A percentile compares a stretch with the other conserved stretches of the same genome.
Evolutionary conservation across 1,139 yeast genomes (phyloP).

Genomic region (Geotrichum klebahnii): DNA sequence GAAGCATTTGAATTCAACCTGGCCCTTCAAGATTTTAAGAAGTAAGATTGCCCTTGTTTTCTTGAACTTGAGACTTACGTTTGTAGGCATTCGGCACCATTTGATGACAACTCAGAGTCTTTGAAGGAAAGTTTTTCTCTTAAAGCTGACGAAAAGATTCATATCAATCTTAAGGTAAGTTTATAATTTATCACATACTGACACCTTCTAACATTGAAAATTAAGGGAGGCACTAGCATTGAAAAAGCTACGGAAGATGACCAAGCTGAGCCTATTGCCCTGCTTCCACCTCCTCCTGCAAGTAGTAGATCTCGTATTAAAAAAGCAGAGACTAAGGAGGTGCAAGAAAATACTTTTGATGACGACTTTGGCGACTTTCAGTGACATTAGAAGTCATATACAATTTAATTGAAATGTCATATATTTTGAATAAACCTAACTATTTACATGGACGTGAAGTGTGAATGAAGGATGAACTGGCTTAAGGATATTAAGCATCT

Average conservation of each 20-base stretch:
- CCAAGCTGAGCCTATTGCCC: conserved; percentile 23
- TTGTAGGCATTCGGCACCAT: conserved; percentile 27
- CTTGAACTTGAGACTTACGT: not conserved
- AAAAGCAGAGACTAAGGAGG: conserved; percentile 22
- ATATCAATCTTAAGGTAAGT: conserved; percentile 27
- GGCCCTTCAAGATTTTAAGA: conserved; percentile 40
- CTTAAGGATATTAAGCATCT: conserved; percentile 54
- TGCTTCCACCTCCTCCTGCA: conserved; percentile 29
- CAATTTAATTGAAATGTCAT: not conserved
- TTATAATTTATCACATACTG: too few species aligned
- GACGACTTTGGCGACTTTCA: conserved; percentile 48
- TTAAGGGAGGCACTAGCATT: conserved; percentile 3
- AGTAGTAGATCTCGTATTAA: conserved; percentile 16
- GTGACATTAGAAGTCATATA: conserved; percentile 16
- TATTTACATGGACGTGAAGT: conserved; percentile 8
- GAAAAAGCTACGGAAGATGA: conserved; percentile 12
- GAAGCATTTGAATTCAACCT: conserved; percentile 42
- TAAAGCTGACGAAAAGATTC: conserved; percentile 34
- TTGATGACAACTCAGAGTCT: conserved; percentile 21
- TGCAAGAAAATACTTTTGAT: conserved; percentile 31
- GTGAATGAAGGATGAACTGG: not conserved
- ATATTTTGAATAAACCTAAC: not conserved
- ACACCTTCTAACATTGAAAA: conserved; percentile 3
- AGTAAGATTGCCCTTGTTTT: conserved; percentile 18
- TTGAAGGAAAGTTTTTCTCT: conserved; percentile 31